Base-by-base conservation (phyloP, 2,329 filamentous ascomycete species). In the Exophiala sideris region DNA sequence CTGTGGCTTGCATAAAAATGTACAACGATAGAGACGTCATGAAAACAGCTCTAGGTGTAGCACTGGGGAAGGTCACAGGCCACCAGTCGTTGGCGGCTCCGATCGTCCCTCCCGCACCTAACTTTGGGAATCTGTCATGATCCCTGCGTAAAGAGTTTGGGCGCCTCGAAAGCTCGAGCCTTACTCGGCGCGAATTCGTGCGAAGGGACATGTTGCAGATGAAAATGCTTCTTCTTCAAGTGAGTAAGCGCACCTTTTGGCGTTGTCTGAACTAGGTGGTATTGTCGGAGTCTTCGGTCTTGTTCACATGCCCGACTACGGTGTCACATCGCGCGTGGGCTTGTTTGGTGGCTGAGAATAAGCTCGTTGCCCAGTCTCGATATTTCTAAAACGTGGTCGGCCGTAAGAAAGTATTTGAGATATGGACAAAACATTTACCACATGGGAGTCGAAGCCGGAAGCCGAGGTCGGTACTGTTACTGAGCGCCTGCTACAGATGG, bases 1-100 rank as follows among this genome's bases (percentile, higher is more conserved):
- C 35, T 12, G 49, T 51, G 49, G 41, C 49, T 51, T 46, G 41
- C 49, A 51, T 51, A 29, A 51, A 40, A 44, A 51, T 18, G 34
- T 45, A 16, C 6, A 36, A 35, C 14, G 44, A 18, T 20, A 29
- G 24, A 29, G 24, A 29, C 24, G 24, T 38, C 35, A 12, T 42
- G 34, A 48, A 18, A 16, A 29, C 29, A 16, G 32, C 14, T 32
- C 32, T 21, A 10, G 39, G 16, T 9, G 9, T n/a, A 2, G 24
- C 39, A 11, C 16, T 16, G 34, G 48, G 50, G 18, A 32, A 21
- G 50, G 14, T 24, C n/a, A 21, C 41, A 16, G 14, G 39, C n/a
- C 34, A 35, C 35, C 9, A 47, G 34, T 52, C 20, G 14, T 36
- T 18, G 45, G 44, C 20, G 14, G 18, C 41, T 39, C 21, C 16